Base-by-base conservation (phyloP, 805 yeast genomes). In the Clavispora carvajalis region DNA sequence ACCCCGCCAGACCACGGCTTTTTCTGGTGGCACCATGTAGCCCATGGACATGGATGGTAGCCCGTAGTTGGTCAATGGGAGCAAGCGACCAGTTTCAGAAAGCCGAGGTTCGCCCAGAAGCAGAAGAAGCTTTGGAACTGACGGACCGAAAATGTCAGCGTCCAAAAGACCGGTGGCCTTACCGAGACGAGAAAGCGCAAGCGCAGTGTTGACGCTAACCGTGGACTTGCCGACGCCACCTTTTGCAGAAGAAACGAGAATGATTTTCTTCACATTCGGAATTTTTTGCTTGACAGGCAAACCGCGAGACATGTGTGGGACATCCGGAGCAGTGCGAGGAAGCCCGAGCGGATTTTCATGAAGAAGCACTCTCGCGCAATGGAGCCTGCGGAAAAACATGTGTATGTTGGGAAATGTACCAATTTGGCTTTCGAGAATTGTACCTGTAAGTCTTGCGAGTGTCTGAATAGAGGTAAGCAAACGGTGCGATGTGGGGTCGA, bases 31-130 rank as follows among this genome's bases (percentile, higher is more conserved):
- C 2, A 86, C 74, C 49, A 87, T 63, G 52, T 81, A 86, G 0
- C 95, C 95, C 95, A 87, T 87, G 0, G 95, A 85, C 95, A 87
- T 87, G 6, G 89, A 76, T 48, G 83, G 80, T 3, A 87, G 56
- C 0, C 95, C 95, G 48, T 80, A 85, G 55, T 85, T 86, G 9
- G 69, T 58, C 49, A 85, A 59, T 0, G 95, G 95, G 0, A 80
- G 54, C 3, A 86, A 63, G 48, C 74, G 73, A 0, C 88, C 86
- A 2, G 51, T 48, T 2, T 53, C 55, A 0, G 77, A 61, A 10
- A 82, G 54, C 21, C 83, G 54, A 1, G 95, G 93, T 50, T 83
- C 91, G 0, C 90, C 89, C 1, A 64, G 48, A 7, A 87, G 65
- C n/a, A 75, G 75, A 64, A 87, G 67, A 47, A 87, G 65, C 44